Percentiles rank a stretch among this genome's conserved stretches.
phyloP scores from a whole-genome alignment of 306 rosid genomes.

The Fragaria vesca region DNA sequence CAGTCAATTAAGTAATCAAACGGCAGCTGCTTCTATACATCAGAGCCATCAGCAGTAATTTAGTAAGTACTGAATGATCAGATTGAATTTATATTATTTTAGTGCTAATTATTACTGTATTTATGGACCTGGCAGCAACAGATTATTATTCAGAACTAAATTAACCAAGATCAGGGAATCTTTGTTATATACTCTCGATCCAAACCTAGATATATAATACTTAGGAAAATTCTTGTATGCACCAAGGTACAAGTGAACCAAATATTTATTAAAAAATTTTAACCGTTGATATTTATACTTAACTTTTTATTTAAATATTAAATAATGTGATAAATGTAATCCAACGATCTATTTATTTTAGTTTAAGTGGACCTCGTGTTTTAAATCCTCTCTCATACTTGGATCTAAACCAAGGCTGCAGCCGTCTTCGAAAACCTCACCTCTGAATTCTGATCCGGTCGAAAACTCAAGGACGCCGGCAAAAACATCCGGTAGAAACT shows the following conservation, averaged over 20 bases:
- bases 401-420: not conserved
- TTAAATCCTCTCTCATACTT: too few relatives aligned
- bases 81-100: not conserved
- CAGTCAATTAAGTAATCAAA: too few relatives aligned
- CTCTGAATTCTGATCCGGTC: not conserved
- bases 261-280: too few relatives aligned
- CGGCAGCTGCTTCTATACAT: not conserved
- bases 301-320: too few relatives aligned
- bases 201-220: not conserved
- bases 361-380: too few relatives aligned
- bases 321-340: too few relatives aligned
- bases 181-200: not conserved
- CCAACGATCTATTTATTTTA: too few relatives aligned
- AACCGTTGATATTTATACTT: too few relatives aligned
- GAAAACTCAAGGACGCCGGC: not conserved
- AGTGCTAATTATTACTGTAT: not conserved
- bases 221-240: too few relatives aligned
- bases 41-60: not conserved
- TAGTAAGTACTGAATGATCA: not conserved
- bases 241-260: too few relatives aligned
- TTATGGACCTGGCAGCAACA: not conserved
- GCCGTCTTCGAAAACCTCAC: not conserved
- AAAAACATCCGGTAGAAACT: not conserved
- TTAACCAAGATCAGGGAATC: not conserved
- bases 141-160: not conserved